A percentile compares a stretch with the other conserved stretches of the same genome.
Evolutionary conservation across 257 asterid genomes (phyloP).

Genomic region (Fraxinus excelsior): DNA sequence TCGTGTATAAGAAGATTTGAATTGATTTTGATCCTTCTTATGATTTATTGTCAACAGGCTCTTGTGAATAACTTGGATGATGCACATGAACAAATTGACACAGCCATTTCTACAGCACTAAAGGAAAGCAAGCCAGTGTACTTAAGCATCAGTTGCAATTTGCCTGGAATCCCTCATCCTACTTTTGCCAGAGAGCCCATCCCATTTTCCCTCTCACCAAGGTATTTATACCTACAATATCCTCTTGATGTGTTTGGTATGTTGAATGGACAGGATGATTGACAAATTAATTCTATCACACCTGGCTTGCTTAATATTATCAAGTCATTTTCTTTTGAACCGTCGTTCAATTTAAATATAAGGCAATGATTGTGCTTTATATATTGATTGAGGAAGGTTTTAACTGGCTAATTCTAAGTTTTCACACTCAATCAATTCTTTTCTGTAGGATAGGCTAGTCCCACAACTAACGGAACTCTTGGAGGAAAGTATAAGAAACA

Average conservation of each 20-base stretch:
- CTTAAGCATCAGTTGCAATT: conserved; percentile 79
- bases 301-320: neutral
- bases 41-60: conserved; percentile 43
- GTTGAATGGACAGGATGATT: neutral
- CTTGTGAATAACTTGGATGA: conserved; percentile 74
- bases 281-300: neutral
- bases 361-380: neutral
- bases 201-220: conserved; percentile 65
- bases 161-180: conserved; percentile 78
- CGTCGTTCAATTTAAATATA: neutral
- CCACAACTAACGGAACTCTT: neutral
- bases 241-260: neutral
- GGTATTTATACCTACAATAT: conserved; percentile 33
- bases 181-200: conserved; percentile 75
- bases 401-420: neutral
- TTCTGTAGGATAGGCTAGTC: neutral
- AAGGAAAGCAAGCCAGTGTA: conserved; percentile 89
- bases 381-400: neutral
- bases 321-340: neutral
- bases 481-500: neutral
- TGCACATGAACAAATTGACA: conserved; percentile 87
- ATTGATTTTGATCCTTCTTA: neutral
- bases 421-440: neutral
- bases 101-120: conserved; percentile 73
- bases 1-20: neutral